Conservation (phyloP, 2,329 filamentous ascomycete species). For the Cercospora sojina region DNA sequence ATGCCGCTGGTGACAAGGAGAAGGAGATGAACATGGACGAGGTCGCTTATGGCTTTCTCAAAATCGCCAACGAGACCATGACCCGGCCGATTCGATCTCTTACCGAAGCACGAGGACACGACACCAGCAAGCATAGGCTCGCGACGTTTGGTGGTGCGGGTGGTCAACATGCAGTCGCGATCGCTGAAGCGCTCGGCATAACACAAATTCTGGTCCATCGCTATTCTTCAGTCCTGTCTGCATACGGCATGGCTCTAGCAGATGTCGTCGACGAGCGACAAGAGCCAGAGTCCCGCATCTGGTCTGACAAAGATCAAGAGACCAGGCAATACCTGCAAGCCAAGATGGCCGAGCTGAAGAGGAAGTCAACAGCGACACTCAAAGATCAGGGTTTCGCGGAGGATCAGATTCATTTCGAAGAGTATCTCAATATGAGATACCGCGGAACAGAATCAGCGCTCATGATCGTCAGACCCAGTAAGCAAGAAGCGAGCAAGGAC, state of each 20-base stretch:
- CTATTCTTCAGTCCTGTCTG: conserved; percentile 85
- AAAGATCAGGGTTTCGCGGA: conserved; percentile 76
- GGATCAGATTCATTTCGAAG: conserved; percentile 75
- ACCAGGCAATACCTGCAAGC: conserved; percentile 62
- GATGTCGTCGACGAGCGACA: conserved; percentile 92
- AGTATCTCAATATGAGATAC: conserved; percentile 93
- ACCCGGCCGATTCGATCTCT: conserved; percentile 84
- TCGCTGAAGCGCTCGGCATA: conserved; percentile 80
- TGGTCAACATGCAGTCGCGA: conserved; percentile 88
- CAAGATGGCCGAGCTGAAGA: conserved; percentile 77
- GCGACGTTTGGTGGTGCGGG: conserved; percentile 91
- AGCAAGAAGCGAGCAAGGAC: conserved; percentile 59
- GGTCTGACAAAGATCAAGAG: conserved; percentile 57
- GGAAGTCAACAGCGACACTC: conserved; percentile 67
- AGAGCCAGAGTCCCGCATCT: conserved; percentile 65
- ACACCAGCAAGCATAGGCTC: conserved; percentile 84
- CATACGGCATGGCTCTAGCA: conserved; percentile 88
- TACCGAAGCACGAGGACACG: conserved; percentile 88
- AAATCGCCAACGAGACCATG: conserved; percentile 90
- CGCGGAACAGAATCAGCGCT: conserved; percentile 85
- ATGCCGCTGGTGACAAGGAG: conserved; percentile 57
- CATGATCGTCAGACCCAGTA: conserved; percentile 76
- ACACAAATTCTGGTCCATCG: conserved; percentile 80
- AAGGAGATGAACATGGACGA: conserved; percentile 74
- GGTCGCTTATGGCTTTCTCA: conserved; percentile 84